A percentile compares a stretch with the other conserved stretches of the same genome.
Conservation (phyloP, 495 filamentous ascomycete genomes). For the Daldinia caldariorum region DNA sequence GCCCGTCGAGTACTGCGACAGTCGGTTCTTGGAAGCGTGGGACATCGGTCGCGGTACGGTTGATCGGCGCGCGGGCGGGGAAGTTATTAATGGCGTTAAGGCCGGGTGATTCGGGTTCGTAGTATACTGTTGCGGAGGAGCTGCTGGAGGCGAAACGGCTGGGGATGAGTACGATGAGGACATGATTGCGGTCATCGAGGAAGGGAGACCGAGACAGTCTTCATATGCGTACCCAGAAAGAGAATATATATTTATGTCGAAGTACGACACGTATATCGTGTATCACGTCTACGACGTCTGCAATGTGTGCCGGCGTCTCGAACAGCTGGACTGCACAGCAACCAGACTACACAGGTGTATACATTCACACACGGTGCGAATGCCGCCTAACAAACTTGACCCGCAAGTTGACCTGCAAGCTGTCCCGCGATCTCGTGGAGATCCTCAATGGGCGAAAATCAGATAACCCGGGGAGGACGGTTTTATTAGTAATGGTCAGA, state of each 20-base stretch:
- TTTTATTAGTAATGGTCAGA: conserved; percentile 1
- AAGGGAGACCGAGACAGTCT: conserved; percentile 37
- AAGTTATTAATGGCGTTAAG: conserved; percentile 72
- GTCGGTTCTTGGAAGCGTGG: conserved; percentile 74
- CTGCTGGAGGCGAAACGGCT: conserved; percentile 62
- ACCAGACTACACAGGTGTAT: conserved; percentile 14
- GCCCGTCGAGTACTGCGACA: conserved; percentile 74
- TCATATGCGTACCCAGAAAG: conserved; percentile 48
- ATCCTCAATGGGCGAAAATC: conserved; percentile 13
- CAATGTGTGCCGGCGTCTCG: conserved; percentile 19
- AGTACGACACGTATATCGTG: conserved; percentile 22
- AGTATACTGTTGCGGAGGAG: conserved; percentile 54
- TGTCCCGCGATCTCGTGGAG: conserved; percentile 31
- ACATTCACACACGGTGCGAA: conserved; percentile 29
- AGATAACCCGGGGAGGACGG: conserved; percentile 10
- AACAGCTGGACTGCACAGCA: conserved; percentile 17
- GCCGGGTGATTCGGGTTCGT: conserved; percentile 66
- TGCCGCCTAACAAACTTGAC: conserved; percentile 44
- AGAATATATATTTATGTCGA: conserved; percentile 23
- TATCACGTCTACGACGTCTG: conserved; percentile 1
- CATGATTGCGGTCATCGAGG: conserved; percentile 65
- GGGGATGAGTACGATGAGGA: conserved; percentile 64
- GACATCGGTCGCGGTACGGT: conserved; percentile 73
- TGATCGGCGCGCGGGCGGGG: conserved; percentile 64
- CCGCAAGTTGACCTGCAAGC: conserved; percentile 50